Conservation (phyloP, 73 alveolate species). For the Tetrahymena elliotti region DNA sequence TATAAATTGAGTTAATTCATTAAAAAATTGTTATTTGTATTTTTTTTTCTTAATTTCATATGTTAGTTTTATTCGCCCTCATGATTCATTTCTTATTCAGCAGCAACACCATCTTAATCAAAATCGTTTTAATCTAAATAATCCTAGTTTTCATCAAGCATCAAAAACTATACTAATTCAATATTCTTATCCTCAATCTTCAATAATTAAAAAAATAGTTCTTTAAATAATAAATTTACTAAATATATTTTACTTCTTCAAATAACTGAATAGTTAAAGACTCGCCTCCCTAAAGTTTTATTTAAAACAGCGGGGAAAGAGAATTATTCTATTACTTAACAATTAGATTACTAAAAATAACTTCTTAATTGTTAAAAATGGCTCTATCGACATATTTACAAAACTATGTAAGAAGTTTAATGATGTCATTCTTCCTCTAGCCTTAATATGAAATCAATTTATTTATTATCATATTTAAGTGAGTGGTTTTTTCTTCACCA, state of each 20-base stretch:
- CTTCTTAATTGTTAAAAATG: not conserved
- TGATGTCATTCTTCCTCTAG: not conserved
- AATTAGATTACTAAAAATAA: not conserved
- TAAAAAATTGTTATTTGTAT: not conserved
- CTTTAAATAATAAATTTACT: no score
- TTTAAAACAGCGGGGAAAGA: not conserved
- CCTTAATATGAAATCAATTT: not conserved
- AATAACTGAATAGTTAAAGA: not conserved
- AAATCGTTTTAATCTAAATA: no score
- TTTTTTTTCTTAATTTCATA: not conserved
- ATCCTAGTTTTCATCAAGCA: not conserved
- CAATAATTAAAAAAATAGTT: no score
- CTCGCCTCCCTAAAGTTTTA: not conserved
- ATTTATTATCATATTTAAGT: not conserved
- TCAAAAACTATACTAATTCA: not conserved
- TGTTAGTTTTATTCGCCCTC: no score
- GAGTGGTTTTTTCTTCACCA: not conserved
- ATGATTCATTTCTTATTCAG: not conserved
- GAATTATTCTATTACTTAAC: not conserved
- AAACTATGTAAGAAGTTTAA: not conserved
- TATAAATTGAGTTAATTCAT: not conserved
- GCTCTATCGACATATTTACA: not conserved
- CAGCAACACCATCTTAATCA: no score
- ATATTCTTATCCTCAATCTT: no score
- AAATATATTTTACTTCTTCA: not conserved